Evolutionary conservation across 345 rosid species (phyloP), one percentile per base, ranked within the genome.

Genomic region (Gossypium longicalyx): DNA sequence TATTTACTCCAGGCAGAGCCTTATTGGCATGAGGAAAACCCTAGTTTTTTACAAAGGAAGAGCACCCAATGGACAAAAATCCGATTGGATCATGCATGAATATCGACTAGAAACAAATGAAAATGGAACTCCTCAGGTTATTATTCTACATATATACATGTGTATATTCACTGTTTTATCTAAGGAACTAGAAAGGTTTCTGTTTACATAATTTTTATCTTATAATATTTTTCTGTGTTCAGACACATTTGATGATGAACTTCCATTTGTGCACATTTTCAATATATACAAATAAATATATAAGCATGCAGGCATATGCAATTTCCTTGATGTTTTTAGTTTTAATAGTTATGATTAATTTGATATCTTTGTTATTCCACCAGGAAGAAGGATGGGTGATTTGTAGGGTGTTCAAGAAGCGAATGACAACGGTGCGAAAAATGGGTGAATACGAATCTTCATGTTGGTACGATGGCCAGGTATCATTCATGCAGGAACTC

Each of bases 311-410:
- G 4, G 13, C 34, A 23, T 9, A 58, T 22, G 65, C 43, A 13
- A 25, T 62, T 7, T 61, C 20, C 6, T 17, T 41, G 15, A 38
- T 38, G 16, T 64, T 38, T 64, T 17, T 1, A 34, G 41, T 34
- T 34, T 34, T 34, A 34, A 44, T 11, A 41, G 52, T 45, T 48
- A 23, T 49, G 44, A 49, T 15, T 16, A 69, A 16, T 69, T 3
- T 49, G 52, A 22, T 51, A 23, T 1, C 45, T 51, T 19, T 27
- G 12, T 29, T 16, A 15, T 25, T 70, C 82, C 76, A 64, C 47
- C 63, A 94, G 94, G 98, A 94, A 87, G 98, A 94, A 84, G 97
- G 98, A 79, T 94, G 97, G 97, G 98, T 81, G 69, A 97, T 94
- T 19, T 94, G 98, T 62, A 89, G 98, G 85, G 98, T 90, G 59